phyloP scores from a whole-genome alignment of 2,329 filamentous ascomycete genomes.

The Pseudogymnoascus sp. region DNA sequence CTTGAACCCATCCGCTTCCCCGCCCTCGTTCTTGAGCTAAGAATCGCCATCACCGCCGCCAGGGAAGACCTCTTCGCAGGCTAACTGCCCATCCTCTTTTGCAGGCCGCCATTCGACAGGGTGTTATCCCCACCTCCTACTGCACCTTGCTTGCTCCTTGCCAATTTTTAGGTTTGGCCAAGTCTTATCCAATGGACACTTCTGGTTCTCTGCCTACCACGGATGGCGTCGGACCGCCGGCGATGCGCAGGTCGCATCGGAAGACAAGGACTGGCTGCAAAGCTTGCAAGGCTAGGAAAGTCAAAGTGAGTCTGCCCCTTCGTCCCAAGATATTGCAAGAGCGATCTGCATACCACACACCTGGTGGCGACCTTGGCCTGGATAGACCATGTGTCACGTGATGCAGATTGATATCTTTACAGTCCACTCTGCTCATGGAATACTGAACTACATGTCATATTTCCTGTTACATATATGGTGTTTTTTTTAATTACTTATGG shows the following conservation, averaged over 20 bases:
- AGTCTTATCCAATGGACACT: not conserved
- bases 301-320: conserved; percentile 29
- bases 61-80: not conserved
- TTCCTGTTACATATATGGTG: not conserved
- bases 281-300: conserved; percentile 35
- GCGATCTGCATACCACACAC: not conserved
- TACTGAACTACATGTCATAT: not conserved
- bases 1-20: not conserved
- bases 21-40: not conserved
- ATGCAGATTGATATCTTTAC: not conserved
- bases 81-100: not conserved
- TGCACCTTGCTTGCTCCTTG: not conserved
- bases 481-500: not conserved
- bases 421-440: not conserved
- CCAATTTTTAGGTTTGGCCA: not conserved
- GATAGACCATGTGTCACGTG: not conserved
- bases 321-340: not conserved
- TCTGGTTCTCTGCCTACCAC: not conserved
- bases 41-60: not conserved
- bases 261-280: conserved; percentile 35
- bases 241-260: conserved; percentile 22
- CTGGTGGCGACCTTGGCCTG: not conserved
- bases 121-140: not conserved
- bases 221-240: not conserved
- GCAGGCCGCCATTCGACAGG: not conserved